Conservation (phyloP, 23 red algal species). For the Agarophyton chilense region DNA sequence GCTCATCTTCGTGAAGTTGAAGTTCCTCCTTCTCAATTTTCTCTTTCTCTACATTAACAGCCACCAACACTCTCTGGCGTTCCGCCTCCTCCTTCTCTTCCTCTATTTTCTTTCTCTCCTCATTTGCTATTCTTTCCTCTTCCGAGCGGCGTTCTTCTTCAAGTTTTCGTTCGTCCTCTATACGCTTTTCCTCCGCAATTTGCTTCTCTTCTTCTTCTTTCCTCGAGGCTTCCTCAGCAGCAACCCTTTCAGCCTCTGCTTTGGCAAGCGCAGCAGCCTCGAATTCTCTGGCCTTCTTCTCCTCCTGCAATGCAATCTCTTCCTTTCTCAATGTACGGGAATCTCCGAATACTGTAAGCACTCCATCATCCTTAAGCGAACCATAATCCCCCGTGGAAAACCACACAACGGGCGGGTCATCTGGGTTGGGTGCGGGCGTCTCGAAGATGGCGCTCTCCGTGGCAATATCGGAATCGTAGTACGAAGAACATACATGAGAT, state of each 20-base stretch:
- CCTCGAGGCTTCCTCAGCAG: slow-evolving; percentile 40
- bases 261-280: slow-evolving; percentile 21
- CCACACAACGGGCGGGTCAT: slow-evolving; percentile 41
- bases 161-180: neutral
- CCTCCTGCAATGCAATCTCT: slow-evolving; percentile 56
- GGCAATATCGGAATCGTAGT: slow-evolving; percentile 36
- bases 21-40: neutral
- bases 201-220: slow-evolving; percentile 43
- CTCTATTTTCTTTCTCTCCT: slow-evolving; percentile 20
- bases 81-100: slow-evolving; percentile 29
- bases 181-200: slow-evolving; percentile 14
- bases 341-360: slow-evolving; percentile 67
- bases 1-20: slow-evolving; percentile 11
- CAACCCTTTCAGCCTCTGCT: slow-evolving; percentile 17
- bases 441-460: slow-evolving; percentile 42
- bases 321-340: slow-evolving; percentile 58
- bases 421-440: slow-evolving; percentile 20
- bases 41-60: slow-evolving; percentile 16
- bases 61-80: neutral
- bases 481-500: slow-evolving; percentile 30
- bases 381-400: slow-evolving; percentile 81
- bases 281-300: slow-evolving; percentile 46
- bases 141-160: slow-evolving; percentile 15
- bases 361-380: slow-evolving; percentile 59
- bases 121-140: slow-evolving; percentile 24